Base-by-base conservation (phyloP, 2,329 filamentous ascomycete genomes). In the Daldinia eschscholtzii region DNA sequence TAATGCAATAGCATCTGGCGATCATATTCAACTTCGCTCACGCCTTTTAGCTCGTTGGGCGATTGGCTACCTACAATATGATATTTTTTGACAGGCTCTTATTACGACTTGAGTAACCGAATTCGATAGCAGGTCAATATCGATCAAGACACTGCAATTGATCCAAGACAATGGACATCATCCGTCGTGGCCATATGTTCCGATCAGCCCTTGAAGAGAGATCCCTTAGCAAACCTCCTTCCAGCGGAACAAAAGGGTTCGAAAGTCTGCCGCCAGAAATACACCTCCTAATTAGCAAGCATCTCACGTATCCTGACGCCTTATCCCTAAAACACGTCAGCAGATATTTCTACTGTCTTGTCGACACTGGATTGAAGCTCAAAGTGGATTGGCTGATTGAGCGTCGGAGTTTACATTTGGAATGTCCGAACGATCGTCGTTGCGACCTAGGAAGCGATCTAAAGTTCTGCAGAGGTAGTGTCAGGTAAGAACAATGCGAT, bases 381-480 rank as follows among this genome's bases (percentile, higher is more conserved):
- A 92, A 92, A 76, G 85, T 93, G 12, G 85, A 87, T 64, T 93
- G 91, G 91, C 82, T 93, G 4, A 83, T 92, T 65, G 84, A 91
- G 72, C 85, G 91, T 12, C 85, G 89, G 18, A 85, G 81, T 52
- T 81, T 89, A 39, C 88, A 91, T 65, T 84, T 93, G 7, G 87
- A 91, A 71, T 91, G 89, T 72, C 91, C 90, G 4, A 88, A 87
- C 62, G 82, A 88, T 69, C 79, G 79, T 61, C 80, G 82, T 12
- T 90, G 88, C 67, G 87, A 89, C 68, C 75, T 90, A 33, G 83
- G 87, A 3, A 89, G 86, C 67, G 88, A 90, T 73, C 75, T 87
- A 53, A 81, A 83, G 30, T 91, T 90, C 78, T 90, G 88, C 72
- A 80, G 87, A 41, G 87, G 88, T 1, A 89, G 85, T 62, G 85